phyloP scores from a whole-genome alignment of 225 moss, liverwort and hornwort genomes.

The Pleurozium schreberi region DNA sequence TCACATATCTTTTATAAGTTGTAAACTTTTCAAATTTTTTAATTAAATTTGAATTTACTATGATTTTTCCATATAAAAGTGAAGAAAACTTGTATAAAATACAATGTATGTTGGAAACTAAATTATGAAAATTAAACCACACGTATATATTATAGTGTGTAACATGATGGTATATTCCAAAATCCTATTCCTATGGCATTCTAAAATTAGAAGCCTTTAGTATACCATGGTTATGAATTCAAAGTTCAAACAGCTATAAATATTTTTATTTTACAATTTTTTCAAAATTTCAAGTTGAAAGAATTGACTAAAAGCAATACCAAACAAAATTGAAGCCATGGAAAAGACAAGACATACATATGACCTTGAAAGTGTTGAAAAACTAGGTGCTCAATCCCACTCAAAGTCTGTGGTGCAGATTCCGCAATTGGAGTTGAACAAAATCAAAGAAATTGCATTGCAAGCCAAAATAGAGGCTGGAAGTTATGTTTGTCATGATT shows the following conservation, averaged over 20 bases:
- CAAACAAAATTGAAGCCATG: not conserved
- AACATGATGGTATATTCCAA: not conserved
- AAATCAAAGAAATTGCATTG: conserved; percentile 5
- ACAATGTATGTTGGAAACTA: not conserved
- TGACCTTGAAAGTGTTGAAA: not conserved
- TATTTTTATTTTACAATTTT: too few species aligned
- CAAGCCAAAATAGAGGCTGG: not conserved
- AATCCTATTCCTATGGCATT: fast-evolving
- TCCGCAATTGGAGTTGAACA: not conserved
- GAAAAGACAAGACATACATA: not conserved
- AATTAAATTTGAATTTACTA: not conserved
- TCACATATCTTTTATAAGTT: not conserved
- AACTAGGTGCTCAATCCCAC: not conserved
- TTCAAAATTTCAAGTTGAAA: not conserved
- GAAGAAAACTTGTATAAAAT: not conserved
- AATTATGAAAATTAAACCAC: not conserved
- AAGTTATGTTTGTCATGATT: not conserved
- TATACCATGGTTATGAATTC: fast-evolving
- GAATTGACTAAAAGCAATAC: not conserved
- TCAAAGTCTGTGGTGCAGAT: not conserved
- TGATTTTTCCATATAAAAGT: not conserved
- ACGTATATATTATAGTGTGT: too few species aligned
- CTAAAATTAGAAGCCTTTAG: fast-evolving
- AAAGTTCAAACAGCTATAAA: not conserved
- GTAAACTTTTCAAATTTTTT: not conserved